Evolutionary conservation across 2,329 filamentous ascomycete genomes (phyloP).

Genomic region (Epichloe festucae): DNA sequence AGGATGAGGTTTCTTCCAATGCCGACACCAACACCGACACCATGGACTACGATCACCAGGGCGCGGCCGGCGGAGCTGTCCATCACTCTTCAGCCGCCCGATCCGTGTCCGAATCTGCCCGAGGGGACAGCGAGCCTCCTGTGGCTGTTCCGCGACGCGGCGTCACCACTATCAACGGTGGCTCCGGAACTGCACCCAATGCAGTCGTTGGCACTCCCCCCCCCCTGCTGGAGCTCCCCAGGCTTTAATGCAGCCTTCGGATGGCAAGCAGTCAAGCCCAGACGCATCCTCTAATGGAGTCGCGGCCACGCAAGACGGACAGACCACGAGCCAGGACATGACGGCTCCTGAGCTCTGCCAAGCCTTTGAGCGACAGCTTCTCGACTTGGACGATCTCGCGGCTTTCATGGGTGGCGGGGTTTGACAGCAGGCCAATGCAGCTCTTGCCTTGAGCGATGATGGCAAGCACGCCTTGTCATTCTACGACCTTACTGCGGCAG

Average conservation of each 20-base stretch:
- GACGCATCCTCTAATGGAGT: slow-evolving; percentile 20
- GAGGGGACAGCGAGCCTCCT: slow-evolving; percentile 41
- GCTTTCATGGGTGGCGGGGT: slow-evolving; percentile 52
- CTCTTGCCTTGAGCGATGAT: too few species aligned
- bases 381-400: slow-evolving; percentile 47
- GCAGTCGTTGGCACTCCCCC: slow-evolving; percentile 29
- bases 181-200: slow-evolving; percentile 34
- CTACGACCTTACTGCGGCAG: too few species aligned
- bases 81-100: slow-evolving; percentile 22
- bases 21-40: slow-evolving; percentile 40
- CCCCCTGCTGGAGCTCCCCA: slow-evolving; percentile 18
- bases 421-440: slow-evolving; percentile 14
- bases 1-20: slow-evolving; percentile 43
- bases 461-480: too few species aligned
- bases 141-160: slow-evolving; percentile 35
- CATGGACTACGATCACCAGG: slow-evolving; percentile 44
- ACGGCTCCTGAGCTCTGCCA: slow-evolving; percentile 44
- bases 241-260: slow-evolving; percentile 13
- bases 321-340: slow-evolving; percentile 36
- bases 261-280: slow-evolving; percentile 25
- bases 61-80: slow-evolving; percentile 11
- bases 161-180: slow-evolving; percentile 46
- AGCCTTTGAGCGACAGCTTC: slow-evolving; percentile 46
- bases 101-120: slow-evolving; percentile 26
- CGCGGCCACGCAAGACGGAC: slow-evolving; percentile 18